Base-by-base conservation (phyloP, 129 eudicot genomes). In the Solidago caesia region DNA sequence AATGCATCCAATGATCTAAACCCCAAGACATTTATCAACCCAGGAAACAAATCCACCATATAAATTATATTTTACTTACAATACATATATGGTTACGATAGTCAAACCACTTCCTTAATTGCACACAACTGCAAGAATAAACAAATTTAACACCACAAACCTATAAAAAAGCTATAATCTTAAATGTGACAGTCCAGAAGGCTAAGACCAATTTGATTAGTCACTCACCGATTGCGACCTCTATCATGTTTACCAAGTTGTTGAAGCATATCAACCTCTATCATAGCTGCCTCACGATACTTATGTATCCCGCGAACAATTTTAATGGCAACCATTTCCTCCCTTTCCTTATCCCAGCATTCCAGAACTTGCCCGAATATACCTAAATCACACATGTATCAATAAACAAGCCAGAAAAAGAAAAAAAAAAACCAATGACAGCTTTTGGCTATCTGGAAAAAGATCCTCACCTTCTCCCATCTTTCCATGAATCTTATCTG, bases 81-180 rank as follows among this genome's bases (percentile, higher is more conserved):
- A 92, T 92, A 92, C 97, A 92, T 86, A 92, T 92, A 92, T 92
- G 97, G 92, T 92, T 92, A 92, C 97, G 97, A 92, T 92, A 92
- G 97, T 92, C 97, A 92, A 92, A 92, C 97, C 97, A 92, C 92
- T 92, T 92, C 97, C 96, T 88, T 86, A 92, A 53, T 92, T 92
- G 97, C 78, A 92, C 97, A 89, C 97, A 92, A 84, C 97, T 92
- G 97, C 97, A 92, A 87, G 87, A 87, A 85, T 82, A 85, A 92
- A 87, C 82, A 81, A 75, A 81, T 82, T 89, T 79, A 92, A 92
- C 92, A 78, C 39, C 68, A 80, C 70, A 46, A 75, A 64, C 76
- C 57, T 67, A 67, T n/a, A 49, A 77, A 53, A 49, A 26, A 76
- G 29, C 82, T 85, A 86, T 84, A 87, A 90, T 86, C 26, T 76